Percentiles rank a stretch among this genome's conserved stretches.
These are phyloP conservation scores for Verticillium zaregamsianum DNA, from an alignment of 2,329 filamentous ascomycete genomes.

Conservation along the genomic window DNA sequence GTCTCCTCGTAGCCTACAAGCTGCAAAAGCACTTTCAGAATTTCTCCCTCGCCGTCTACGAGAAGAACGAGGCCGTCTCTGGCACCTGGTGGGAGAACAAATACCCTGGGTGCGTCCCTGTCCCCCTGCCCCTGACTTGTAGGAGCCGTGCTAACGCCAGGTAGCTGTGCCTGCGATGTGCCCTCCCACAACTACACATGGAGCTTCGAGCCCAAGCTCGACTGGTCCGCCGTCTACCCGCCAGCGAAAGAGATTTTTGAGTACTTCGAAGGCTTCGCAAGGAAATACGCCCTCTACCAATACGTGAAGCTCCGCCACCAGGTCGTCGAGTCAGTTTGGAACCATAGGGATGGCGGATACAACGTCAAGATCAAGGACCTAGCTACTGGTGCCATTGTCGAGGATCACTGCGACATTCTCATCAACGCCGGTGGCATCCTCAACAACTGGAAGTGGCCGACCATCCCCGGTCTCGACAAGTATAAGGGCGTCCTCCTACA, in stretches of 20 bases:
- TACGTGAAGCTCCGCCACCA: constrained; percentile 23
- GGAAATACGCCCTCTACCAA: constrained; percentile 30
- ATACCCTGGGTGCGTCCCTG: constrained; percentile 31
- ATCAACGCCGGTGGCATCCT: constrained; percentile 43
- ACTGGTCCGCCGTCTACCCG: constrained; percentile 48
- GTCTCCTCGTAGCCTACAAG: constrained; percentile 44
- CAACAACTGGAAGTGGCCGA: constrained; percentile 51
- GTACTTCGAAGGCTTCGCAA: constrained; percentile 41
- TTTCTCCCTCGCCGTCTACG: constrained; percentile 35
- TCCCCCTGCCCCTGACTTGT: background rate
- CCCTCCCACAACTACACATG: constrained; percentile 48
- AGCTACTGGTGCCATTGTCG: constrained; percentile 19
- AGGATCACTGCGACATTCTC: constrained; percentile 41
- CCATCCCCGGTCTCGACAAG: constrained; percentile 37
- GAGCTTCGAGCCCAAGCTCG: constrained; percentile 49
- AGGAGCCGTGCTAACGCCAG: background rate
- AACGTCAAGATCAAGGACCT: constrained; percentile 28
- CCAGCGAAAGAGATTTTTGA: constrained; percentile 34
- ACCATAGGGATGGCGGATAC: constrained; percentile 26
- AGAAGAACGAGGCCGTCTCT: constrained; percentile 52
- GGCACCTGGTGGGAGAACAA: constrained; percentile 51
- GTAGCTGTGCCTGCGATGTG: constrained; percentile 42
- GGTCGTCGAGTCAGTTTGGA: constrained; percentile 28
- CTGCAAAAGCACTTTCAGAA: constrained; percentile 37
- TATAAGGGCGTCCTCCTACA: constrained; percentile 48